Evolutionary conservation across 495 filamentous ascomycete genomes (phyloP).

Genomic region (Daldinia bambusicola): DNA sequence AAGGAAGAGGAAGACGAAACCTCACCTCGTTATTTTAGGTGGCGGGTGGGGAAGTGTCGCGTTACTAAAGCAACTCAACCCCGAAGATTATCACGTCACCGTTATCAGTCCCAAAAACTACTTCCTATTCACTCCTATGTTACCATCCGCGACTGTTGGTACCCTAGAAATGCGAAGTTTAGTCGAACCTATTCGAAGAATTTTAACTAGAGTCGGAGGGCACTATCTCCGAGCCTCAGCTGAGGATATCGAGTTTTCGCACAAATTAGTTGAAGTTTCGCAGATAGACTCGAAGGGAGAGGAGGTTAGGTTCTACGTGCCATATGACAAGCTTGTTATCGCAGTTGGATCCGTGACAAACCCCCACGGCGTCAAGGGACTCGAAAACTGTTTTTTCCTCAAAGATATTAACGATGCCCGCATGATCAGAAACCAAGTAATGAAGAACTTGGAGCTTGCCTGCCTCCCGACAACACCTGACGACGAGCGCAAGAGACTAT

Average conservation of each 20-base stretch:
- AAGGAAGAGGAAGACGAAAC: slow-evolving; percentile 80
- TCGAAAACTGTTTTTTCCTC: slow-evolving; percentile 93
- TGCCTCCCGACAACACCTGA: slow-evolving; percentile 92
- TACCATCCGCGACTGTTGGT: slow-evolving; percentile 95
- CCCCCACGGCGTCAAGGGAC: slow-evolving; percentile 93
- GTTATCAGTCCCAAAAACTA: slow-evolving; percentile 95
- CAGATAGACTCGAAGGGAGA: slow-evolving; percentile 77
- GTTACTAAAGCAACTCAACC: slow-evolving; percentile 87
- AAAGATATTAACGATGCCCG: slow-evolving; percentile 94
- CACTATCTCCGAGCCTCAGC: slow-evolving; percentile 91
- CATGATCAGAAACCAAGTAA: slow-evolving; percentile 85
- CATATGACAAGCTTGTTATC: slow-evolving; percentile 98
- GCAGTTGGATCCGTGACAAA: slow-evolving; percentile 93
- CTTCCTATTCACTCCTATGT: slow-evolving; percentile 97
- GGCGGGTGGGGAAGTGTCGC: slow-evolving; percentile 96
- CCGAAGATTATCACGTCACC: slow-evolving; percentile 92
- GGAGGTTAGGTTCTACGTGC: slow-evolving; percentile 85
- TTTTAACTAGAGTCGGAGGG: slow-evolving; percentile 78
- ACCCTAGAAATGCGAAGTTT: slow-evolving; percentile 90
- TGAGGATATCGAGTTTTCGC: slow-evolving; percentile 88
- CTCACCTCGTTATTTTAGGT: slow-evolving; percentile 89
- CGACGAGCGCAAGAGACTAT: slow-evolving; percentile 83
- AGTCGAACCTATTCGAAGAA: slow-evolving; percentile 90
- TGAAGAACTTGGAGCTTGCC: slow-evolving; percentile 91
- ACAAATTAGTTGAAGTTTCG: slow-evolving; percentile 87